phyloP scores from a whole-genome alignment of 202 grass and related monocot species.

The Panicum virgatum region DNA sequence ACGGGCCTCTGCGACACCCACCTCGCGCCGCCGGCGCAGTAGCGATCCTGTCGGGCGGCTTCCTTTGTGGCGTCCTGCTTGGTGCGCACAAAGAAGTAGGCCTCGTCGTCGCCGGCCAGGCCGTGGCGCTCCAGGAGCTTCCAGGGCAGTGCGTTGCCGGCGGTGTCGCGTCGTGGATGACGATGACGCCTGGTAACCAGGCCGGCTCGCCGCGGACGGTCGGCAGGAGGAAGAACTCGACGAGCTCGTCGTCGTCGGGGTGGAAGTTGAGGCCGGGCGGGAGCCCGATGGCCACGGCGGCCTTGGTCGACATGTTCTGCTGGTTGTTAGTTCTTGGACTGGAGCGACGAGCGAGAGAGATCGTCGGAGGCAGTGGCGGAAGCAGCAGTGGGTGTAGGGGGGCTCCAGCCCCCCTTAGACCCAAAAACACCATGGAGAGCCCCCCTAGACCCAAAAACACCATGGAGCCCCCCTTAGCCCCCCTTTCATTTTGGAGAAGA shows the following conservation, averaged over 20 bases:
- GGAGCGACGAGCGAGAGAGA: no score
- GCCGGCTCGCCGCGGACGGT: no score
- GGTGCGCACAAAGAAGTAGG: neutral
- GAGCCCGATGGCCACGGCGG: neutral
- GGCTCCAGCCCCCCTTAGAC: no score
- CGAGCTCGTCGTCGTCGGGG: neutral
- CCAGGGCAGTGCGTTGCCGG: neutral
- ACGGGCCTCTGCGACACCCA: neutral
- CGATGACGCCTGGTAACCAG: neutral
- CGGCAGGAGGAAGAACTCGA: neutral
- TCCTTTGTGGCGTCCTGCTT: neutral
- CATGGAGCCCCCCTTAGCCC: no score
- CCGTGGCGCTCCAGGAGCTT: neutral
- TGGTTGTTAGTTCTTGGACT: no score
- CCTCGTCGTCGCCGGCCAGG: neutral
- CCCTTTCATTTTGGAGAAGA: no score
- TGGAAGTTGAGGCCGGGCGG: neutral
- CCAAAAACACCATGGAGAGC: no score
- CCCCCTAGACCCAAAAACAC: no score
- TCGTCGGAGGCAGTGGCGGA: no score
- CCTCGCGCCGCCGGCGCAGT: neutral
- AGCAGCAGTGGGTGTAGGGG: no score
- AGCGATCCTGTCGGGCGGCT: neutral
- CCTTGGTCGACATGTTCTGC: neutral
- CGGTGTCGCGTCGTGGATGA: neutral